Evolutionary conservation across 257 asterid species (phyloP), one percentile per base, ranked within the genome.

Genomic region (Solanum medicagineum): DNA sequence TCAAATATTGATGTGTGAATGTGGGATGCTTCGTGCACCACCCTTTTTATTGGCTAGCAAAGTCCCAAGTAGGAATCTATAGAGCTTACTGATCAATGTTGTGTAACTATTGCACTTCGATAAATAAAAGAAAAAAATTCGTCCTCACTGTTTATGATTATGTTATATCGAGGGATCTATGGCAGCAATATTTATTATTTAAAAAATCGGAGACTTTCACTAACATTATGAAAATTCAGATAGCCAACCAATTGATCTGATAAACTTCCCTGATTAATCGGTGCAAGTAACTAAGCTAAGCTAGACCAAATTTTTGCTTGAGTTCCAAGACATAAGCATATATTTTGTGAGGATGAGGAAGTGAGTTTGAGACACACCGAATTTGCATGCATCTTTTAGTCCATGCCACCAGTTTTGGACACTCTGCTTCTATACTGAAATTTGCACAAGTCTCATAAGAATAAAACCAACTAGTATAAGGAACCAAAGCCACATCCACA

Each of bases 311-410:
- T 51, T 82, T 82, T 44, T 82, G 26, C 77, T 82, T 62, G 73
- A 82, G 85, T 47, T 82, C 57, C 74, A 69, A n/a, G 63, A 81
- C 60, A 81, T 68, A 85, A 5, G 40, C 83, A 54, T 66, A 85
- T 63, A 85, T 57, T 32, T 55, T 81, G 56, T 85, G 82, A 55
- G 85, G 87, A 54, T 85, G 69, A 24, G 85, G 65, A 80, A 85
- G 82, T 5, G 87, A 81, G 15, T 40, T 81, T 8, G 85, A 81
- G 12, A 85, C 85, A 26, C 24, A 8, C 59, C 81, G 75, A 45
- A 13, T 85, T 15, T 68, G n/a, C 85, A 55, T 66, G 53, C 85
- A 85, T 40, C 75, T 85, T 12, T 69, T 57, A 17, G 63, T 83
- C 87, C 85, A 56, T 22, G 11, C 83, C n/a, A 42, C 42, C 10